phyloP scores from a whole-genome alignment of 495 filamentous ascomycete genomes.

The Neurospora sp. region DNA sequence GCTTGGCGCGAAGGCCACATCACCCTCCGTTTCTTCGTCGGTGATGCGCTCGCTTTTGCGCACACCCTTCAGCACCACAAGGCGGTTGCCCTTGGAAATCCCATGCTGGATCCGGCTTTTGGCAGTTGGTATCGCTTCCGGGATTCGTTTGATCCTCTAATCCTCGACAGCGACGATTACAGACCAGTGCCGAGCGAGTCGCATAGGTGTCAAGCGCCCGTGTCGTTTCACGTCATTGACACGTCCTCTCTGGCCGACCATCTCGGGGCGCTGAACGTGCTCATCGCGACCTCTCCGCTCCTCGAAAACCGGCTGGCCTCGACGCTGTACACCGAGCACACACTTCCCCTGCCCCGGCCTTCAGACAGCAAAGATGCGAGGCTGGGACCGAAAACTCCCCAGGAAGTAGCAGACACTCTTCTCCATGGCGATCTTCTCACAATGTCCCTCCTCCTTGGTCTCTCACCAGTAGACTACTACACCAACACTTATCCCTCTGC shows the following conservation, averaged over 20 bases:
- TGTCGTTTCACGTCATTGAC: slow-evolving; percentile 21
- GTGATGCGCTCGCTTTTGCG: slow-evolving; percentile 14
- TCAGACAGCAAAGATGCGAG: neutral
- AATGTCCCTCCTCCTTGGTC: slow-evolving; percentile 14
- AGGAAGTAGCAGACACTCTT: slow-evolving; percentile 10
- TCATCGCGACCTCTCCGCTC: slow-evolving; percentile 14
- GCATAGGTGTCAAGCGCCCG: slow-evolving; percentile 1
- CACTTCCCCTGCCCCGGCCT: neutral
- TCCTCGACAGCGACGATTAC: slow-evolving; percentile 11
- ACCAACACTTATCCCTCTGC: slow-evolving; percentile 14
- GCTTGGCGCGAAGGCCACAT: neutral
- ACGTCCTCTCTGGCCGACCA: slow-evolving; percentile 15
- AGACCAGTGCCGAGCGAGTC: neutral
- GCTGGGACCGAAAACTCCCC: neutral
- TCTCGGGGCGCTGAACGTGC: slow-evolving; percentile 13
- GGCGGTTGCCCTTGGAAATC: neutral
- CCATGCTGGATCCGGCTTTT: neutral
- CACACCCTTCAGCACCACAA: slow-evolving; percentile 13
- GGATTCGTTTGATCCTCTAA: slow-evolving; percentile 2
- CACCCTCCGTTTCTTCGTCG: slow-evolving; percentile 13
- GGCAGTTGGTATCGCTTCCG: slow-evolving; percentile 1
- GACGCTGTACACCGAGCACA: slow-evolving; percentile 13
- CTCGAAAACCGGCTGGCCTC: slow-evolving; percentile 12
- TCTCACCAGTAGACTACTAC: slow-evolving; percentile 18
- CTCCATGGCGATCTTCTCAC: slow-evolving; percentile 11